A percentile compares a stretch with the other conserved stretches of the same genome.
phyloP scores from a whole-genome alignment of 2,329 filamentous ascomycete genomes.

The Rhynchosporium secalis region DNA sequence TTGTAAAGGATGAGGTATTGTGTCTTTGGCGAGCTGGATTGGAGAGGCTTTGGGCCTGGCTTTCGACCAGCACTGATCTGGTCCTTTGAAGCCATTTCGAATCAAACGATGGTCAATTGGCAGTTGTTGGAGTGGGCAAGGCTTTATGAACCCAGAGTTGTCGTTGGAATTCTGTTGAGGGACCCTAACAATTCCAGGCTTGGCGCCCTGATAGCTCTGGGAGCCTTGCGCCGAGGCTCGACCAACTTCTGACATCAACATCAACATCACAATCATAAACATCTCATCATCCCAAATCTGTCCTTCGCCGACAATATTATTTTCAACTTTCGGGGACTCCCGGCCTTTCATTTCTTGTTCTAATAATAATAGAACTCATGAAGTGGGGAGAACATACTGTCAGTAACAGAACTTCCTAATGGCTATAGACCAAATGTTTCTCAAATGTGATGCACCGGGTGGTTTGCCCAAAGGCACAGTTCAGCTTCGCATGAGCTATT shows the following conservation, averaged over 20 bases:
- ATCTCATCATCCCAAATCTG: not conserved
- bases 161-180: slow-evolving; percentile 2
- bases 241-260: not conserved
- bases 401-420: too few relatives aligned
- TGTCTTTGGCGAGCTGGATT: slow-evolving; percentile 51
- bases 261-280: not conserved
- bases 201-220: slow-evolving; percentile 8
- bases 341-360: too few relatives aligned
- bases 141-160: not conserved
- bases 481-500: too few relatives aligned
- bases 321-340: too few relatives aligned
- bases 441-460: too few relatives aligned
- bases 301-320: not conserved
- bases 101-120: not conserved
- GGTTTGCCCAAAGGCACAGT: too few relatives aligned
- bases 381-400: too few relatives aligned
- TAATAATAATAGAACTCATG: too few relatives aligned
- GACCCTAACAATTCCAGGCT: not conserved
- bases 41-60: slow-evolving; percentile 34
- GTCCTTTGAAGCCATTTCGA: slow-evolving; percentile 26
- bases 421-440: too few relatives aligned
- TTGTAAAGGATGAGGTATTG: slow-evolving; percentile 87
- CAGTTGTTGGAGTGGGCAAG: not conserved
- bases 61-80: slow-evolving; percentile 19
- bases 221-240: not conserved